phyloP scores from a whole-genome alignment of 345 rosid species.

The Lagerstroemia speciosa region DNA sequence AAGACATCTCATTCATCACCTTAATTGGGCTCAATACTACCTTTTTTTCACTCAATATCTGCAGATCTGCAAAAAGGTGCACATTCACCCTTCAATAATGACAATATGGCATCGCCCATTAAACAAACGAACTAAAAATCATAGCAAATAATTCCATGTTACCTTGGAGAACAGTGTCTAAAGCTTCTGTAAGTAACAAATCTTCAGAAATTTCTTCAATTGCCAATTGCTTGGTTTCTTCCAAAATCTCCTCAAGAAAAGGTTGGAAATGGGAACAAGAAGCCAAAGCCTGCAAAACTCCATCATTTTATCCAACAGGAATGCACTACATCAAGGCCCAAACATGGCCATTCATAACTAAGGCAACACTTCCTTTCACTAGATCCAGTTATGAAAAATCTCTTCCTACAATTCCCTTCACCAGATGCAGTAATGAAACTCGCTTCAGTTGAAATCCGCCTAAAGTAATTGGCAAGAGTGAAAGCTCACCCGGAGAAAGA shows the following conservation, averaged over 20 bases:
- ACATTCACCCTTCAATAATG: neutral
- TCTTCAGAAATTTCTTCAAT: constrained; percentile 28
- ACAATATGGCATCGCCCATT: neutral
- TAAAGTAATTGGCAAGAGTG: too few species aligned
- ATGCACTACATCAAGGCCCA: neutral
- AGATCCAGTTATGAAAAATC: too few species aligned
- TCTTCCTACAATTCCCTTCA: neutral
- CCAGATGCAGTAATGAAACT: neutral
- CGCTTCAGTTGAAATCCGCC: neutral
- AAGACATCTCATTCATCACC: constrained; percentile 66
- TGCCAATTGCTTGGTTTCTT: constrained; percentile 28
- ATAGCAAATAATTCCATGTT: constrained; percentile 7
- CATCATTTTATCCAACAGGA: neutral
- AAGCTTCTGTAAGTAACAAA: constrained; percentile 53
- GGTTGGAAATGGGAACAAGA: constrained; percentile 54
- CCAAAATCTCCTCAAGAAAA: constrained; percentile 50
- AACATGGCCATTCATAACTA: neutral
- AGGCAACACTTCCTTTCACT: neutral
- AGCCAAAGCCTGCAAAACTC: constrained; percentile 57
- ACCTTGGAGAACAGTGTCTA: constrained; percentile 61
- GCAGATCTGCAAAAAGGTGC: constrained; percentile 30
- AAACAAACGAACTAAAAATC: neutral
- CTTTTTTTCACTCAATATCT: constrained; percentile 23
- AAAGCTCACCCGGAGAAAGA: neutral
- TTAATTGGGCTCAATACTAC: constrained; percentile 46